Base-by-base conservation (phyloP, 257 asterid genomes). In the Nicotiana otophora region DNA sequence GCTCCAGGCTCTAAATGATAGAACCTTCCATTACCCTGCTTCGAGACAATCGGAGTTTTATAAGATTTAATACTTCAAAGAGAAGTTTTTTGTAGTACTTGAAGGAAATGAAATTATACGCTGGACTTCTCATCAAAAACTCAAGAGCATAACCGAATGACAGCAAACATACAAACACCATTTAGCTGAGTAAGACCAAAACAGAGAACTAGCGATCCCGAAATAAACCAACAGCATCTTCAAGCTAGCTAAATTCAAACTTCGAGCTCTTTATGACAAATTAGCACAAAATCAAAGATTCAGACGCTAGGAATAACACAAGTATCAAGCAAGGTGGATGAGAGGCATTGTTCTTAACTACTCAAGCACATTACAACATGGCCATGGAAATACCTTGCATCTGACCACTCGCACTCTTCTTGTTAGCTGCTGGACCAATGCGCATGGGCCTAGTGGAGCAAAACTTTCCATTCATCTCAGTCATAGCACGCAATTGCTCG, bases 401-500 rank as follows among this genome's bases (percentile, higher is more conserved):
- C 54, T 87, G 86, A 61, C 85, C 84, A 81, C 87, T 82, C 82
- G 87, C 85, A 36, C 93, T 88, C 83, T 91, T 92, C 69, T 91
- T 94, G 88, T 89, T 94, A 76, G 98, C 95, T 17, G 98, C 97
- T 81, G 98, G 94, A 6, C 97, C 98, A 83, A 92, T 84, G 82
- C 96, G 88, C 98, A 94, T 94, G 36, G 98, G 90, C 92, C 98
- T 91, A 77, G 96, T 86, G 55, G 97, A 92, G 83, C 98, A 94
- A 68, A 86, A 86, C 55, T 88, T 86, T 14, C 98, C 98, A 86
- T 92, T 94, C 98, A 94, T 94, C 87, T 94, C 97, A 75, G 86
- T 82, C 94, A 94, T 91, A 7, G 98, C 97, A 5, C 96, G 91
- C 26, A 89, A 75, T 75, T 94, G 98, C 78, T 94, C 98, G 84